Percentiles rank a stretch among this genome's conserved stretches.
Conservation (phyloP, 176 grass and related monocot species). For the Neostapfia colusana region DNA sequence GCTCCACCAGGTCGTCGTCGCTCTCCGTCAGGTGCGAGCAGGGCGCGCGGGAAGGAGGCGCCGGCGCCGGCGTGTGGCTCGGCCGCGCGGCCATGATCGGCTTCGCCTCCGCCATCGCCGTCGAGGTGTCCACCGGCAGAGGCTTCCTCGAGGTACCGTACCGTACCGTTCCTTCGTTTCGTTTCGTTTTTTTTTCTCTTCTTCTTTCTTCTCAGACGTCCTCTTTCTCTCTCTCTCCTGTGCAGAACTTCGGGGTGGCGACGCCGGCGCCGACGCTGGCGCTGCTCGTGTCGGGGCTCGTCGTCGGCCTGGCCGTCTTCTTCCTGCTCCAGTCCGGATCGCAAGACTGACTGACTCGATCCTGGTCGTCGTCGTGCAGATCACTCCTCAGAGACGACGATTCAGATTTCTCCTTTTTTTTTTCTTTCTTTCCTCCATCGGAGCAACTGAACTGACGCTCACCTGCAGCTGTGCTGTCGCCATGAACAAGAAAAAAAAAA, state of each 20-base stretch:
- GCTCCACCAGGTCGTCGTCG: no score
- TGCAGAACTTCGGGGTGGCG: conserved; percentile 72
- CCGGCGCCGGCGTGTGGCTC: conserved; percentile 58
- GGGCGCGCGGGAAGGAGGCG: conserved; percentile 47
- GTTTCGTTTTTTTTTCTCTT: no score
- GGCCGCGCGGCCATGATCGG: conserved; percentile 81
- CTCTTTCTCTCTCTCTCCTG: no score
- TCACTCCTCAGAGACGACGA: no score
- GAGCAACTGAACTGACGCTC: no score
- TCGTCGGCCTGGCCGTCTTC: conserved; percentile 64
- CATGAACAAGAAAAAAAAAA: no score
- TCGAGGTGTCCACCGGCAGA: conserved; percentile 80
- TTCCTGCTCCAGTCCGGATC: conserved; percentile 78
- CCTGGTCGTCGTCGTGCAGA: not conserved
- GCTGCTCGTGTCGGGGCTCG: conserved; percentile 65
- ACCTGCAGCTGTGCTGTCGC: no score
- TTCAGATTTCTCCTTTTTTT: no score
- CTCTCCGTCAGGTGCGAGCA: conserved; percentile 62
- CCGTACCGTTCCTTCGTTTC: no score
- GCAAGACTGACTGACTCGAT: conserved; percentile 22
- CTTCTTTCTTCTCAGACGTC: no score
- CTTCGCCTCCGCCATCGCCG: conserved; percentile 69
- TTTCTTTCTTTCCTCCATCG: no score
- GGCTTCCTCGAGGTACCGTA: conserved; percentile 65
- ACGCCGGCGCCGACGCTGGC: conserved; percentile 63